phyloP scores from a whole-genome alignment of 495 filamentous ascomycete genomes.

The Wilcoxina mikolae region DNA sequence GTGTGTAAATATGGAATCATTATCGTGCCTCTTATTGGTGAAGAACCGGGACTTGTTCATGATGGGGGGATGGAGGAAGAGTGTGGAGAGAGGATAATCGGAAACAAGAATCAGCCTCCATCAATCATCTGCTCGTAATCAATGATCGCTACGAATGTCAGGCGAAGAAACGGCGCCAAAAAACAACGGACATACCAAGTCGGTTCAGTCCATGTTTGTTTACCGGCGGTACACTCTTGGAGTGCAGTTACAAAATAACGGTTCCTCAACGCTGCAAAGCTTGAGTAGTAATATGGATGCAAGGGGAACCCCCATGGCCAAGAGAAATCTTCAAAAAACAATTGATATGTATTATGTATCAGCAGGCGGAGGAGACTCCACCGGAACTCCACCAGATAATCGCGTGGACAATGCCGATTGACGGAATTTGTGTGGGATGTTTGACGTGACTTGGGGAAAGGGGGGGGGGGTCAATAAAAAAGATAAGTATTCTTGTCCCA shows the following conservation, averaged over 20 bases:
- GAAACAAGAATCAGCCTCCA: too few species aligned
- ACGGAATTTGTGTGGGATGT: conserved; percentile 22
- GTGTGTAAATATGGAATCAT: conserved; percentile 28
- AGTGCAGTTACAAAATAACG: background rate
- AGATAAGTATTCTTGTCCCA: conserved; percentile 15
- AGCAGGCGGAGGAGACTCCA: conserved; percentile 1
- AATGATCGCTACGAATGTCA: background rate
- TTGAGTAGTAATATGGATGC: background rate
- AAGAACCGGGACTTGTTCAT: conserved; percentile 2
- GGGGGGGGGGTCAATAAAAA: background rate
- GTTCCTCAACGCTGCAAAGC: background rate
- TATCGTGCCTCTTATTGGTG: conserved; percentile 21
- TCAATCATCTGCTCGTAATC: background rate
- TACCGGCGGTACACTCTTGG: background rate
- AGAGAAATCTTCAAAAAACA: background rate
- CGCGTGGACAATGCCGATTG: conserved; percentile 29
- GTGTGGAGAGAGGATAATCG: background rate
- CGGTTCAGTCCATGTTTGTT: background rate
- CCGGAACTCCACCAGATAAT: conserved; percentile 11
- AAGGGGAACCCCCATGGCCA: background rate
- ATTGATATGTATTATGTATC: background rate
- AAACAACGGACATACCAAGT: background rate
- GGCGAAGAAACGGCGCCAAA: background rate
- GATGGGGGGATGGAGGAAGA: background rate
- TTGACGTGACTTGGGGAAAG: conserved; percentile 23